phyloP scores from a whole-genome alignment of 495 filamentous ascomycete genomes.

The Hypoxylon subgilvum region DNA sequence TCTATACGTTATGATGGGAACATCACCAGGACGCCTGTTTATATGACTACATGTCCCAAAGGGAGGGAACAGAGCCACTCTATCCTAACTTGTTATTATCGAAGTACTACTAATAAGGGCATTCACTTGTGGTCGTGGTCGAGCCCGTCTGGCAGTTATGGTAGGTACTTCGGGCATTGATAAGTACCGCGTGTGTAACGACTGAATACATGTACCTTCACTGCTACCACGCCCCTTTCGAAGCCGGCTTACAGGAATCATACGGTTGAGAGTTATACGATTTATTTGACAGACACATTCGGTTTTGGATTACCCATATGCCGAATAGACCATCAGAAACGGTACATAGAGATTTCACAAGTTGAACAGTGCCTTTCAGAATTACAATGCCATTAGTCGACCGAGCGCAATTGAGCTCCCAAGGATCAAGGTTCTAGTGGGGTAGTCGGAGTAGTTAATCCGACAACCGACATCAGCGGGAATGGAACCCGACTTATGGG shows the following conservation, averaged over 20 bases:
- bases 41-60: constrained; percentile 16
- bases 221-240: not conserved
- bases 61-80: constrained; percentile 4
- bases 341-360: no score
- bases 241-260: not conserved
- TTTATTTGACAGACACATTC: no score
- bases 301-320: no score
- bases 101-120: not conserved
- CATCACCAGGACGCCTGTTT: constrained; percentile 17
- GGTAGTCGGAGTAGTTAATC: no score
- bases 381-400: no score
- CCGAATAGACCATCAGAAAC: no score
- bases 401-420: no score
- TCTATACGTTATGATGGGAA: constrained; percentile 20
- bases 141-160: not conserved
- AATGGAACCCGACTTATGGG: no score
- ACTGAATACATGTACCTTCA: no score
- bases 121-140: not conserved
- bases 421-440: no score
- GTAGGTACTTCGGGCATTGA: not conserved
- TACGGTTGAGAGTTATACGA: not conserved
- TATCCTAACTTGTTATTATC: not conserved
- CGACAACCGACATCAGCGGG: no score
- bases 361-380: no score
- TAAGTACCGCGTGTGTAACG: constrained; percentile 12